Base-by-base conservation (phyloP, 257 asterid genomes). In the Hygrophila difformis region DNA sequence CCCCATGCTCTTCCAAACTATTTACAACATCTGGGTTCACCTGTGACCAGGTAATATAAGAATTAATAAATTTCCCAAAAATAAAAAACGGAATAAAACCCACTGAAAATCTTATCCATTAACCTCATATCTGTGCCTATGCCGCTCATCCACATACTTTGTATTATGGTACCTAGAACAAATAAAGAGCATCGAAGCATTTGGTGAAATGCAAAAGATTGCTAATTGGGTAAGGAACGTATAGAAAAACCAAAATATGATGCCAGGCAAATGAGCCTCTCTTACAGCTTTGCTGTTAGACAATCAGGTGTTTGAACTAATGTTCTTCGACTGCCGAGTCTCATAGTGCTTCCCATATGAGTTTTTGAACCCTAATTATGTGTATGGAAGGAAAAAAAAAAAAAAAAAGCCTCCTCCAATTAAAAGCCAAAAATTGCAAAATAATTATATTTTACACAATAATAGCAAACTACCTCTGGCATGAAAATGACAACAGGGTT, bases 281-380 rank as follows among this genome's bases (percentile, higher is more conserved):
- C 77, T 60, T 74, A 91, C 98, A 91, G 76, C 73, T 86, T 86
- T 46, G 98, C 87, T 34, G 89, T 82, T 59, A 76, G 59, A 59
- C 96, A 86, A 67, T 91, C 80, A 38, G 88, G 76, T 41, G 77
- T 63, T 75, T 76, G 96, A 44, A 91, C 58, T 45, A 86, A 61
- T 37, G 98, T 91, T 78, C 68, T 86, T 55, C 96, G 78, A 58
- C 87, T 67, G 22, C 98, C 98, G 49, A 91, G 93, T 65, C 98
- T 86, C 98, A 82, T 86, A 46, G 98, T 91, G 77, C 88, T 82
- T 66, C 98, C 98, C 96, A 85, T 82, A 53, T 82, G 84, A 54
- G 96, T 86, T 78, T 68, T 82, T 43, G 96, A 91, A 59, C 91
- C 93, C 95, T 86, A 63, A 23, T 42, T 44, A 34, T 20, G 53